Percentiles rank a stretch among this genome's conserved stretches.
Conservation (phyloP, 192 early-diverging fungal genomes). For the Coemansia sp. region DNA sequence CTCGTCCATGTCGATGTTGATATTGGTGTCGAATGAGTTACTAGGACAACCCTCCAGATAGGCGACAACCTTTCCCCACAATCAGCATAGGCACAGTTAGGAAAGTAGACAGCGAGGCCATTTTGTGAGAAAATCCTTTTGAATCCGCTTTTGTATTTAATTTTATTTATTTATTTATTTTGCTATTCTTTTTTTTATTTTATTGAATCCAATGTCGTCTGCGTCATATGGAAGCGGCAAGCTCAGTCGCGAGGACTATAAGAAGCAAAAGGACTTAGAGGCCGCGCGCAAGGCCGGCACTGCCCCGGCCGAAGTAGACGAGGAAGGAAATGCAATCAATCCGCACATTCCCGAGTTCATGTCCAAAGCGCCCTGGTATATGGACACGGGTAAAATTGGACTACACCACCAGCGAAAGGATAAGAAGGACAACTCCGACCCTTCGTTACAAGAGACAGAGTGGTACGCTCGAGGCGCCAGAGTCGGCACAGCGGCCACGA, state of each 20-base stretch:
- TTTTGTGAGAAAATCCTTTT: background rate
- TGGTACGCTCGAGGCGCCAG: conserved; percentile 42
- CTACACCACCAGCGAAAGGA: conserved; percentile 82
- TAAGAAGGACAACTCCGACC: background rate
- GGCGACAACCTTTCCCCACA: background rate
- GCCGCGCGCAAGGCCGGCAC: conserved; percentile 95
- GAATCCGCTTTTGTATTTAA: background rate
- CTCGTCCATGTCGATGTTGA: background rate
- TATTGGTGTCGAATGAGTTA: background rate
- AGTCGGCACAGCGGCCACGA: conserved; percentile 79
- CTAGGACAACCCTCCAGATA: background rate
- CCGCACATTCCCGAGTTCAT: conserved; percentile 99
- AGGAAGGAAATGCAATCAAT: conserved; percentile 93
- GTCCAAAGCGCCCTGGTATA: conserved; percentile 93
- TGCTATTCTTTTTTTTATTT: background rate
- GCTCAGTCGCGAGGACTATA: conserved; percentile 93
- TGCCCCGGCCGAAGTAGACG: conserved; percentile 81
- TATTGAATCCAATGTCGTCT: conserved; percentile 17
- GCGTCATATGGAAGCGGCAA: conserved; percentile 54
- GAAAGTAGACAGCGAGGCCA: background rate
- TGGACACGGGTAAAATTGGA: conserved; percentile 77
- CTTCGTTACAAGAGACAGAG: conserved; percentile 11
- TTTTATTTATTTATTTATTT: background rate
- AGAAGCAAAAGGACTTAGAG: conserved; percentile 91
- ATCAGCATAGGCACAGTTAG: background rate